Conservation (phyloP, 1,284 basidiomycete species). For the Pyrrhoderma lamaoense region DNA sequence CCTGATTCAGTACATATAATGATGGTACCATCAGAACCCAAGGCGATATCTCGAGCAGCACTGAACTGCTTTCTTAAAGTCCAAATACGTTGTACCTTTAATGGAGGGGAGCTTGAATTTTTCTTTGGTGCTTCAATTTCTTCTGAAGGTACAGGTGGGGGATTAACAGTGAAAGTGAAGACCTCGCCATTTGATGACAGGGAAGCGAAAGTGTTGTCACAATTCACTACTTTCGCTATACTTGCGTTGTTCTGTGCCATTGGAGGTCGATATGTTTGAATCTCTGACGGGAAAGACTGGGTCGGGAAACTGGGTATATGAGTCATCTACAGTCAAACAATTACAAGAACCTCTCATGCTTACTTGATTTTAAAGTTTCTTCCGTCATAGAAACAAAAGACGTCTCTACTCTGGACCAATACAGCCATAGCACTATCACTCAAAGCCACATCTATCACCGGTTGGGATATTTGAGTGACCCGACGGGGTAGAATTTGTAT, state of each 20-base stretch:
- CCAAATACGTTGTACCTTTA: constrained; percentile 91
- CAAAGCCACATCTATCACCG: constrained; percentile 64
- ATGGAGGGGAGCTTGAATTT: constrained; percentile 24
- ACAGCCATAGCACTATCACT: constrained; percentile 81
- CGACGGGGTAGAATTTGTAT: constrained; percentile 78
- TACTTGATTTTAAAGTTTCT: constrained; percentile 69
- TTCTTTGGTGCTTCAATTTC: constrained; percentile 27
- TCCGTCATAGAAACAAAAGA: constrained; percentile 80
- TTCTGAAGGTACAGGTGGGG: constrained; percentile 28
- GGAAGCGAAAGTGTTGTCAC: constrained; percentile 80
- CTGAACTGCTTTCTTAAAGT: constrained; percentile 82
- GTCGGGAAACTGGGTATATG: constrained; percentile 49
- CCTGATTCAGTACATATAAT: constrained; percentile 93
- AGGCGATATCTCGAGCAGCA: constrained; percentile 83
- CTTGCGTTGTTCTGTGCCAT: constrained; percentile 62
- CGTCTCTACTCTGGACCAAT: constrained; percentile 67
- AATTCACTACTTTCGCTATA: constrained; percentile 77
- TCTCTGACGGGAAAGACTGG: constrained; percentile 64
- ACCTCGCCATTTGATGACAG: constrained; percentile 87
- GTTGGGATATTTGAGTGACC: constrained; percentile 71
- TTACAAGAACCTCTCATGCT: too few species aligned
- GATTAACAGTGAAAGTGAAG: constrained; percentile 69
- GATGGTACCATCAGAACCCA: constrained; percentile 83
- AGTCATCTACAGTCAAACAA: constrained; percentile 11
- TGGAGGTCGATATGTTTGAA: constrained; percentile 73